phyloP scores from a whole-genome alignment of 2,329 filamentous ascomycete genomes.

The Thelonectria discophora region DNA sequence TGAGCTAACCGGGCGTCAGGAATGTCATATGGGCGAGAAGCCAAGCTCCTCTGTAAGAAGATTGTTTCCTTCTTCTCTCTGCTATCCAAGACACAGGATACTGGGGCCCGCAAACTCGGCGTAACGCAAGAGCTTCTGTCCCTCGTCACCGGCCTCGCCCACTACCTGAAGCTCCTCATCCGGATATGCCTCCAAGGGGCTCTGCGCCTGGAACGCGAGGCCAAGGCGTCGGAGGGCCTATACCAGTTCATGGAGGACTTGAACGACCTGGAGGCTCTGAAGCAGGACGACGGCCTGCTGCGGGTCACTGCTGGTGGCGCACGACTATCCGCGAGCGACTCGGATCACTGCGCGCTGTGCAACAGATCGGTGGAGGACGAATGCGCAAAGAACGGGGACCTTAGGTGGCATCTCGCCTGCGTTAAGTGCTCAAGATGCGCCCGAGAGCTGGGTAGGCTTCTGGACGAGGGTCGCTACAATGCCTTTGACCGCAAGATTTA shows the following conservation, averaged over 20 bases:
- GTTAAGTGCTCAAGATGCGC: constrained; percentile 75
- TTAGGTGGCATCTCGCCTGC: constrained; percentile 86
- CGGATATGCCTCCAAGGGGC: constrained; percentile 95
- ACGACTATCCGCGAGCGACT: constrained; percentile 75
- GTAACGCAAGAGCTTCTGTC: constrained; percentile 99
- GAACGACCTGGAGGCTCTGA: constrained; percentile 80
- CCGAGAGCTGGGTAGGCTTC: constrained; percentile 71
- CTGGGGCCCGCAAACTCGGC: constrained; percentile 86
- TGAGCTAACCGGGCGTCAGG: constrained; percentile 57
- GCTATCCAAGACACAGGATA: constrained; percentile 93
- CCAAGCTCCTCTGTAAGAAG: constrained; percentile 99
- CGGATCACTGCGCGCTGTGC: constrained; percentile 85
- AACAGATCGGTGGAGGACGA: constrained; percentile 93
- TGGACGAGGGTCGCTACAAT: constrained; percentile 77
- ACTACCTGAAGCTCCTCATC: constrained; percentile 97
- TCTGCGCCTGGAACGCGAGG: constrained; percentile 88
- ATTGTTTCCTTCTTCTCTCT: constrained; percentile 98
- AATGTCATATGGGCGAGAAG: constrained; percentile 90
- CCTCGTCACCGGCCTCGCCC: constrained; percentile 92
- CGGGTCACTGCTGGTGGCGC: constrained; percentile 73
- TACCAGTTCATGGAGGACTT: constrained; percentile 86
- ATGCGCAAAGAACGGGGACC: constrained; percentile 78
- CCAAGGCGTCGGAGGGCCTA: constrained; percentile 75
- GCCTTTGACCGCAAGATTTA: constrained; percentile 73
- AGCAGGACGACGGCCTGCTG: constrained; percentile 73